These are phyloP conservation scores for Xylaria nigripes DNA, from an alignment of 495 filamentous ascomycete species.

Conservation along the genomic window DNA sequence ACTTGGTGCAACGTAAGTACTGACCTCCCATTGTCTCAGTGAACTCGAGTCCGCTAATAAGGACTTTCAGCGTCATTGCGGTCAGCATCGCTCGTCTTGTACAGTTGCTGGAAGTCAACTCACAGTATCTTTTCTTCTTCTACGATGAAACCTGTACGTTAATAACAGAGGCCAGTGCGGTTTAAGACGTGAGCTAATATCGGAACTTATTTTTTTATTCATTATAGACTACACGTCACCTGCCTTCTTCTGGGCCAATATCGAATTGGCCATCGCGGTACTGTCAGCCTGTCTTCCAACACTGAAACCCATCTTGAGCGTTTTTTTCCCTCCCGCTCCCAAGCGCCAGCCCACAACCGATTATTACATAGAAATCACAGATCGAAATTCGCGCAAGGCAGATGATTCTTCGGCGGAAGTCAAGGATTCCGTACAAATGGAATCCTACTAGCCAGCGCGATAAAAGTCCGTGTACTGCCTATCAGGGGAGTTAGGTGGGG, in stretches of 20 bases:
- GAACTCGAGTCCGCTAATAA: conserved; percentile 2
- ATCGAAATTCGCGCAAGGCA: background rate
- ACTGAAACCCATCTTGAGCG: conserved; percentile 15
- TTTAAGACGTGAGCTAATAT: too few species aligned
- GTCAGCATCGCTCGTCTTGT: conserved; percentile 15
- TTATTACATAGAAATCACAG: background rate
- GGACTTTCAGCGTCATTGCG: conserved; percentile 10
- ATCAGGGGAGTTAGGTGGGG: too few species aligned
- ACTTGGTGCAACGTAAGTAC: conserved; percentile 37
- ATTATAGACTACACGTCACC: conserved; percentile 16
- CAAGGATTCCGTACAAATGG: background rate
- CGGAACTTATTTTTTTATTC: too few species aligned
- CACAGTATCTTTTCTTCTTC: conserved; percentile 15
- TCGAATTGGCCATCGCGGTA: conserved; percentile 27
- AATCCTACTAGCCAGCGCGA: background rate
- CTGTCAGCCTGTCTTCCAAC: conserved; percentile 32
- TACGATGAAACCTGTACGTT: conserved; percentile 23
- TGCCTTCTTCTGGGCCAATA: conserved; percentile 27
- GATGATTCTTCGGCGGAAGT: background rate
- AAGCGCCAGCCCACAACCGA: conserved; percentile 1
- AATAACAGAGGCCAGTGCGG: background rate
- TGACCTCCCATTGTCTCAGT: conserved; percentile 12
- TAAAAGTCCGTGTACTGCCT: too few species aligned
- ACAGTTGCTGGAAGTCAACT: conserved; percentile 11
- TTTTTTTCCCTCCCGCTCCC: background rate